Percentiles rank a stretch among this genome's conserved stretches.
phyloP scores from a whole-genome alignment of 2,329 filamentous ascomycete species.

The Alternaria brassicicola region DNA sequence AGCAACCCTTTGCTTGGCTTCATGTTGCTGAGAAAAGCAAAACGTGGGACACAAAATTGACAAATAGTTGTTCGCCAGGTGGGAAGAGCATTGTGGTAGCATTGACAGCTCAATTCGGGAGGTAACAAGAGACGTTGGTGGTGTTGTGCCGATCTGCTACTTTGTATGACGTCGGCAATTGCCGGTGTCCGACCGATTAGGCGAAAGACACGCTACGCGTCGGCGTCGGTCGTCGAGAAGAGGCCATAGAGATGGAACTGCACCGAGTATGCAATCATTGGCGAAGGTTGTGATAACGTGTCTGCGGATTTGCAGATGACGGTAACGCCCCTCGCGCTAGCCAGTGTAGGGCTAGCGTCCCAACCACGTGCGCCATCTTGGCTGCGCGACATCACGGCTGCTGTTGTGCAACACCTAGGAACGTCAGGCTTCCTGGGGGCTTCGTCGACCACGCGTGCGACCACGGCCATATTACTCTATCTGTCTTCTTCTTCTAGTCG shows the following conservation, averaged over 20 bases:
- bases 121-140: not conserved
- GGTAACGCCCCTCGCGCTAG: not conserved
- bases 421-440: slow-evolving; percentile 6
- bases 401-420: slow-evolving; percentile 2
- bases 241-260: not conserved
- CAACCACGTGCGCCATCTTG: not conserved
- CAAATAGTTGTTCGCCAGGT: not conserved
- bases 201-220: not conserved
- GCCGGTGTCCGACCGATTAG: slow-evolving; percentile 4
- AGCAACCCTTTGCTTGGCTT: not conserved
- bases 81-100: not conserved
- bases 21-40: not conserved
- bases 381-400: slow-evolving; percentile 3
- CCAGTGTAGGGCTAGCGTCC: not conserved
- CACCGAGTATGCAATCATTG: not conserved
- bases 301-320: not conserved
- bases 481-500: not conserved
- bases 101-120: not conserved
- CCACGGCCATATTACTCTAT: not conserved
- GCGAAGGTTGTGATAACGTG: not conserved
- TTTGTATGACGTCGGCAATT: slow-evolving; percentile 1
- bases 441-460: slow-evolving; percentile 7
- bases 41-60: not conserved
- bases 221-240: not conserved
- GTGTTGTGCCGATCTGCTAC: not conserved